phyloP scores from a whole-genome alignment of 2,329 filamentous ascomycete species.

The Hymenotorrendiella dingleyae region DNA sequence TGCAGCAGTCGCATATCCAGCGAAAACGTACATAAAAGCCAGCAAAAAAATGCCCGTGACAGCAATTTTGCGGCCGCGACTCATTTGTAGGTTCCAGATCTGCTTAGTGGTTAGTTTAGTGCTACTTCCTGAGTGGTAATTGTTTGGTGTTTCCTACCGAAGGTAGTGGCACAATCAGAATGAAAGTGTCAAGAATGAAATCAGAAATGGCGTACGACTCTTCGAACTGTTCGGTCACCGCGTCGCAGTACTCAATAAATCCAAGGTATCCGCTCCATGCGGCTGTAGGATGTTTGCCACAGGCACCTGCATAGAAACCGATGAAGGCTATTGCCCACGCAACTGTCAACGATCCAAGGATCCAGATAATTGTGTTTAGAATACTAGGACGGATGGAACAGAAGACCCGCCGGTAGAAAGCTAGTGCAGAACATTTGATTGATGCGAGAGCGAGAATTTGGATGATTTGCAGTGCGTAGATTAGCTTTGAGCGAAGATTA shows the following conservation, averaged over 20 bases:
- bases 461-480: not conserved
- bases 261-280: not conserved
- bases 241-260: not conserved
- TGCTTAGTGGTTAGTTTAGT: not conserved
- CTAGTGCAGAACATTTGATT: not conserved
- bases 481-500: not conserved
- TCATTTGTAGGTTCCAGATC: not conserved
- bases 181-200: conserved; percentile 4
- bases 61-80: not conserved
- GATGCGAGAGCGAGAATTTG: not conserved
- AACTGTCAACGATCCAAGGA: not conserved
- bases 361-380: not conserved
- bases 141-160: not conserved
- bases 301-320: not conserved
- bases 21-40: not conserved
- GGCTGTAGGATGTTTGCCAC: not conserved
- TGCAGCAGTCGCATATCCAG: not conserved
- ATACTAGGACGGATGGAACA: not conserved
- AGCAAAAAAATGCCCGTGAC: conserved; percentile 1
- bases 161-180: conserved; percentile 1
- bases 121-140: no score
- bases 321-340: not conserved
- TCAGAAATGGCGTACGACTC: not conserved
- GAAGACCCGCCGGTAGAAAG: conserved; percentile 2
- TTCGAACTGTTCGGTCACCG: not conserved